Conservation (phyloP, 352 stramenopile genomes). For the Phytophthora sp. region DNA sequence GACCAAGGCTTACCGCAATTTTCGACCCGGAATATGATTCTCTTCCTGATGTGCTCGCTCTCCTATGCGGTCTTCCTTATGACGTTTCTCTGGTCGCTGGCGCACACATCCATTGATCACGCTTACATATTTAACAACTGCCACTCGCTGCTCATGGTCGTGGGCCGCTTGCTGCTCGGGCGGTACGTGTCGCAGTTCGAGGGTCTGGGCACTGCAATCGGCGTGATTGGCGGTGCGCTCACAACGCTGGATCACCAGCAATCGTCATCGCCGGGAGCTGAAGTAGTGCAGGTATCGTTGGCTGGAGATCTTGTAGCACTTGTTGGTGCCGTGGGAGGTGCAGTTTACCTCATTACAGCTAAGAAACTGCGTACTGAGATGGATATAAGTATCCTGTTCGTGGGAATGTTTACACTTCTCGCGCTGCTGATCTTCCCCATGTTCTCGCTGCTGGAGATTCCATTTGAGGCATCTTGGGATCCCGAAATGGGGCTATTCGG, state of each 20-base stretch:
- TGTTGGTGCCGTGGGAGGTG: constrained; percentile 70
- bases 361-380: constrained; percentile 76
- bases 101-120: constrained; percentile 81
- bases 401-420: constrained; percentile 72
- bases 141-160: constrained; percentile 83
- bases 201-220: constrained; percentile 73
- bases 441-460: constrained; percentile 67
- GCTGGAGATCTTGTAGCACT: constrained; percentile 80
- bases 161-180: constrained; percentile 62
- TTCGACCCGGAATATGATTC: constrained; percentile 65
- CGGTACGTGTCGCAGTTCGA: constrained; percentile 79
- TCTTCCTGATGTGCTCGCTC: constrained; percentile 70
- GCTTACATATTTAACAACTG: constrained; percentile 91
- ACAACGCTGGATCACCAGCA: constrained; percentile 71
- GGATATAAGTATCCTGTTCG: constrained; percentile 68
- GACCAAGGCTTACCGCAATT: constrained; percentile 64
- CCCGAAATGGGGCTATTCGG: constrained; percentile 81
- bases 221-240: constrained; percentile 77
- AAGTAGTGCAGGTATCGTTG: constrained; percentile 56
- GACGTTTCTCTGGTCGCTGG: constrained; percentile 82
- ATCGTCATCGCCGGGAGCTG: constrained; percentile 13
- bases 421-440: constrained; percentile 70
- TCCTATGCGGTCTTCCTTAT: constrained; percentile 81
- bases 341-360: constrained; percentile 76
- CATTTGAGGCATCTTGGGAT: constrained; percentile 76